Evolutionary conservation across 2,329 filamentous ascomycete genomes (phyloP).

Genomic region (Hymenoscyphus albidus): DNA sequence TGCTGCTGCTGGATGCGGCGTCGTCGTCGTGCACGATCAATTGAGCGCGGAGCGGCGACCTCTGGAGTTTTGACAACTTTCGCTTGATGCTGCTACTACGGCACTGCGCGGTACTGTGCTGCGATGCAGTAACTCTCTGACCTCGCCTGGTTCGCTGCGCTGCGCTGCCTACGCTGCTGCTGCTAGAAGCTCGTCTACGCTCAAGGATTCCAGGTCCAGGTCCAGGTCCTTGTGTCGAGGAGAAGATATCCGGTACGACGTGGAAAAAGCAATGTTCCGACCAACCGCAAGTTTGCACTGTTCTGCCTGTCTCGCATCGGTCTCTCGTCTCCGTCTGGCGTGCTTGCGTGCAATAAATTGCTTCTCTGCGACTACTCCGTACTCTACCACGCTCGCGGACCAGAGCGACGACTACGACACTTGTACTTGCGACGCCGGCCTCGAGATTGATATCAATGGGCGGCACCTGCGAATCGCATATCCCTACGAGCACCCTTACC

Average conservation of each 20-base stretch:
- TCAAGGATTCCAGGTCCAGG: background rate
- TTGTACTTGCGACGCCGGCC: too few species aligned
- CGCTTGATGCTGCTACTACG: background rate
- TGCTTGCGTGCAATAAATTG: too few species aligned
- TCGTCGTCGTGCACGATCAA: background rate
- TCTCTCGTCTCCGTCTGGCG: background rate
- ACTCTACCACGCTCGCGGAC: too few species aligned
- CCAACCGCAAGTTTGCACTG: slow-evolving; percentile 1
- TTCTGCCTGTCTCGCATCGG: too few species aligned
- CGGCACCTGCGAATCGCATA: background rate
- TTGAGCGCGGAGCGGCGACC: background rate
- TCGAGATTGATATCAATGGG: background rate
- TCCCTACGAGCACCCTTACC: background rate
- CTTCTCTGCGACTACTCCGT: too few species aligned
- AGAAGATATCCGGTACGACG: background rate
- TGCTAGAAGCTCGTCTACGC: background rate
- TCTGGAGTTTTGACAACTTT: background rate
- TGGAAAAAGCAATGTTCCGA: slow-evolving; percentile 1
- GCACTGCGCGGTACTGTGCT: background rate
- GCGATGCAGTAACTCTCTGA: too few species aligned
- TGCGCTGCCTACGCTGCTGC: background rate
- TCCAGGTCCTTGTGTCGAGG: background rate
- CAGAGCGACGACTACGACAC: too few species aligned
- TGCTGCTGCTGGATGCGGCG: background rate
- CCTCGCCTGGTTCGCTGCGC: background rate